These are phyloP conservation scores for Iris pallida DNA, from an alignment of 116 monocot species.

Conservation along the genomic window DNA sequence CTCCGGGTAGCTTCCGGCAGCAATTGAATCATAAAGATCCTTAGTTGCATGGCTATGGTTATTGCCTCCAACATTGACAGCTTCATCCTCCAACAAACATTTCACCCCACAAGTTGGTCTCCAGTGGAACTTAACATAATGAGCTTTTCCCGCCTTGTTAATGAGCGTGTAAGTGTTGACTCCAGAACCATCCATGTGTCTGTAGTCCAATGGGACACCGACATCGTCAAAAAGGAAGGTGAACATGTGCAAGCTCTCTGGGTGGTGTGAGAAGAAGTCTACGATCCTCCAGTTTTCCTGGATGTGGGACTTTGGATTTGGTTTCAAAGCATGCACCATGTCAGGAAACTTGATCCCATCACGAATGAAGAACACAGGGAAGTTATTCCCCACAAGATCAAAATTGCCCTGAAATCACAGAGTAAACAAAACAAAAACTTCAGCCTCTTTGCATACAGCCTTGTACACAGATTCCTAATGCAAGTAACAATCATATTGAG, in stretches of 20 bases:
- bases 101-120: constrained; percentile 83
- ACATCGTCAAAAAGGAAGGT: constrained; percentile 87
- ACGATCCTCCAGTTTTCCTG: constrained; percentile 86
- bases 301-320: constrained; percentile 84
- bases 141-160: constrained; percentile 63
- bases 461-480: no score
- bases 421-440: no score
- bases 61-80: constrained; percentile 68
- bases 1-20: constrained; percentile 80
- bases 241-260: constrained; percentile 89
- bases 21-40: constrained; percentile 78
- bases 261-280: constrained; percentile 96
- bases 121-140: constrained; percentile 94
- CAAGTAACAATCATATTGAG: no score
- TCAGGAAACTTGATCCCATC: constrained; percentile 96
- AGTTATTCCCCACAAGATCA: constrained; percentile 90
- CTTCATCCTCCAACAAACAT: constrained; percentile 69
- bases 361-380: constrained; percentile 91
- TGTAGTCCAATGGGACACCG: constrained; percentile 68
- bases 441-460: no score
- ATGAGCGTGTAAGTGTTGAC: constrained; percentile 77
- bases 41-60: constrained; percentile 93
- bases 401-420: constrained; percentile 61
- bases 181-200: constrained; percentile 94
- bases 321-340: constrained; percentile 89